Base-by-base conservation (phyloP, 306 rosid species). In the Betula pendula region DNA sequence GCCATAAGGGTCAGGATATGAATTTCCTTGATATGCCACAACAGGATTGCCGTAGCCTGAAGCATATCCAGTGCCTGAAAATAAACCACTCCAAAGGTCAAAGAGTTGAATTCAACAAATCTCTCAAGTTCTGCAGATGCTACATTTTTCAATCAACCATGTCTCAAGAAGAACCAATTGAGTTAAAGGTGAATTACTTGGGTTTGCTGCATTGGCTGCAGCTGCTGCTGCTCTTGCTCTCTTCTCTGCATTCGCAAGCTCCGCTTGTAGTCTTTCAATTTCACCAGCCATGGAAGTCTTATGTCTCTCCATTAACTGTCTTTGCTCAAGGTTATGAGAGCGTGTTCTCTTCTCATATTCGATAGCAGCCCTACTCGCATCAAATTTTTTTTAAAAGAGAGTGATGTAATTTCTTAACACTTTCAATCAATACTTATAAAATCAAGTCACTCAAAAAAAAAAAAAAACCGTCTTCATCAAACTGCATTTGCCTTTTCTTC, bases 221-320 rank as follows among this genome's bases (percentile, higher is more conserved):
- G 84, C 79, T 73, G 82, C 77, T 0, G 85, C 86, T 35, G 96
- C 95, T 82, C 89, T 88, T 19, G 93, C 89, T 79, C 90, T 89
- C 84, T 88, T 90, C 77, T 92, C 92, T 48, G 93, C 93, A 80
- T 90, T 84, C 47, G 92, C 96, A 71, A 95, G 89, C 81, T 95
- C 96, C n/a, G 84, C 88, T 6, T 78, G 87, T 71, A 95, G 88
- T 63, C 89, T 92, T 73, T 90, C 96, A 48, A 90, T 86, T 83
- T 90, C 95, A 24, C n/a, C 78, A 70, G 82, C 75, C 98, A 95
- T 89, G 53, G 84, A 84, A 31, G 75, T 82, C 85, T 84, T 85
- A 65, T 81, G 77, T 79, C 84, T 89, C 71, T 88, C 97, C 85
- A 95, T 95, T 44, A 76, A 81, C 71, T 75, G 82, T 12, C 83